These are phyloP conservation scores for Phytophthora sp. DNA, from an alignment of 352 stramenopile species.

Conservation along the genomic window DNA sequence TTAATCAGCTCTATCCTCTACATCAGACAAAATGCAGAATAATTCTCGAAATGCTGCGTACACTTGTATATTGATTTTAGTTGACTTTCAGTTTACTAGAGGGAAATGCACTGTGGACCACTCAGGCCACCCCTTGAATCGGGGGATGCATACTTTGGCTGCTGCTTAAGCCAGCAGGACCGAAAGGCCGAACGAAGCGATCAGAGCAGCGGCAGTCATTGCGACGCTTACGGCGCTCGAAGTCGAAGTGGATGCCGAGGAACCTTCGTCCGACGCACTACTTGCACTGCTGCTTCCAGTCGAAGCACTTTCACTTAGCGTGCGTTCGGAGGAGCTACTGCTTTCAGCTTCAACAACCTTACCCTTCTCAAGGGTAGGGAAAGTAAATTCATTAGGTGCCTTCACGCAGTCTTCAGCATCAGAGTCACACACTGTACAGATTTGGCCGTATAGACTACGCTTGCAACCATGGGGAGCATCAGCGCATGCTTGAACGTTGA, in stretches of 20 bases:
- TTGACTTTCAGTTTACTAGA: no score
- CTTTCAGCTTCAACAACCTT: neutral
- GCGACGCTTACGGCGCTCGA: neutral
- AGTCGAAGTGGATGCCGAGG: neutral
- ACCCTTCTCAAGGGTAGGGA: conserved; percentile 26
- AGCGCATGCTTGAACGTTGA: conserved; percentile 48
- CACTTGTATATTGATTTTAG: no score
- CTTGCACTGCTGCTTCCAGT: conserved; percentile 8
- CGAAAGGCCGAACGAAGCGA: conserved; percentile 11
- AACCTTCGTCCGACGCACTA: conserved; percentile 10
- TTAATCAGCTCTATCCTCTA: no score
- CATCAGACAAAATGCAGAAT: no score
- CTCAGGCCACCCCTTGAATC: neutral
- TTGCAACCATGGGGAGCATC: conserved; percentile 48
- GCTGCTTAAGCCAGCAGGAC: conserved; percentile 19
- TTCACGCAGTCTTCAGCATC: conserved; percentile 19
- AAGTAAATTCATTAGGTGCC: conserved; percentile 3
- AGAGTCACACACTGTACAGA: conserved; percentile 48
- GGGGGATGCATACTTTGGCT: neutral
- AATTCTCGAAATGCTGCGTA: no score
- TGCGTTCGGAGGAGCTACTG: neutral
- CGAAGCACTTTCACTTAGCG: neutral
- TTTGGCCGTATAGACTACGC: conserved; percentile 52
- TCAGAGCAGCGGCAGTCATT: conserved; percentile 11
- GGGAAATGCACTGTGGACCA: no score